phyloP scores from a whole-genome alignment of 306 rosid species.

The Trichosanthes cucumerina region DNA sequence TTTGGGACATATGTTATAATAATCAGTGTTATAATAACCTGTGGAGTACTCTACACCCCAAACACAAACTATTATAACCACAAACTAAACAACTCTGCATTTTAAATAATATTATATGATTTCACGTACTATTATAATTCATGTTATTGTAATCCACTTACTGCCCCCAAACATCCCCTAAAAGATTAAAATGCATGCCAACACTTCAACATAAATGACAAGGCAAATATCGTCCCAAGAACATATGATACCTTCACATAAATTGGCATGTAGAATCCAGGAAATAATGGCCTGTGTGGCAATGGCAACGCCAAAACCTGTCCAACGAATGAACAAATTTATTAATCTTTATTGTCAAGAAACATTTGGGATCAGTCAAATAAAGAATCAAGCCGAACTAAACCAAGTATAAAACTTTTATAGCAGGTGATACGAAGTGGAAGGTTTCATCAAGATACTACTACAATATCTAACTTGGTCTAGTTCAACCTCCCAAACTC shows the following conservation, averaged over 20 bases:
- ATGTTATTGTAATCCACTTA: no score
- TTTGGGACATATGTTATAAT: no score
- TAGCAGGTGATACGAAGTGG: not conserved
- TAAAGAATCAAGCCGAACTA: not conserved
- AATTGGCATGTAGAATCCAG: slow-evolving; percentile 98
- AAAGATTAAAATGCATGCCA: not conserved
- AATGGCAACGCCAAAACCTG: slow-evolving; percentile 98
- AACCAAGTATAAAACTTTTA: not conserved
- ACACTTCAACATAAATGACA: not conserved
- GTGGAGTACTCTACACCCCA: no score
- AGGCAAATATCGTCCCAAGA: not conserved
- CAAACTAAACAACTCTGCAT: no score
- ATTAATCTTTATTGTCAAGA: not conserved
- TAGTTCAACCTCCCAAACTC: not conserved
- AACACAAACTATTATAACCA: no score
- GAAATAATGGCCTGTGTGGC: slow-evolving; percentile 93
- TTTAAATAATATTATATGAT: no score
- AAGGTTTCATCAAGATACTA: not conserved
- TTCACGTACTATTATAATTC: no score
- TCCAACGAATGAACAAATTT: not conserved
- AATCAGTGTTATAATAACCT: no score
- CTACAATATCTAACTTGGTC: not conserved
- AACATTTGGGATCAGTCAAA: not conserved
- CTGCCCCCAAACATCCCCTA: no score
- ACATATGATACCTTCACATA: slow-evolving; percentile 67